These are phyloP conservation scores for Globisporangium uncinulatum DNA, from an alignment of 352 stramenopile species.

Conservation along the genomic window DNA sequence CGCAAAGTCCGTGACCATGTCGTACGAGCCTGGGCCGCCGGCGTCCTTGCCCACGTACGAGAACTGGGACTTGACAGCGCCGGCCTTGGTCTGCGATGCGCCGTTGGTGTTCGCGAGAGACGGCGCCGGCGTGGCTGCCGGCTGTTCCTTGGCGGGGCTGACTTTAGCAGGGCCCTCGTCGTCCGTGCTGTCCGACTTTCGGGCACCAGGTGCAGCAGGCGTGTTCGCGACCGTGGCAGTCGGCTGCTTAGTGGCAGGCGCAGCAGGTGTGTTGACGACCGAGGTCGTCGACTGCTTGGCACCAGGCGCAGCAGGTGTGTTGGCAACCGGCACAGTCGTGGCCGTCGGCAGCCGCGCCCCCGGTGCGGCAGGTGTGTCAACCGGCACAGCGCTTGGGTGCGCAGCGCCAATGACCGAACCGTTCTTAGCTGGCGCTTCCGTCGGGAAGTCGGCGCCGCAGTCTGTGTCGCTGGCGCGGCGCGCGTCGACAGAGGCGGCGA, in stretches of 20 bases:
- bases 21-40: conserved; percentile 49
- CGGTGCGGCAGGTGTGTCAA: not conserved
- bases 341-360: conserved; percentile 2
- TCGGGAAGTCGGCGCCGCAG: conserved; percentile 7
- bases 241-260: not conserved
- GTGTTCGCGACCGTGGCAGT: conserved; percentile 2
- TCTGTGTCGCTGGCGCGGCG: conserved; percentile 7
- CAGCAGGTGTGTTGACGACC: conserved; percentile 1
- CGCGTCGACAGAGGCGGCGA: conserved; percentile 6
- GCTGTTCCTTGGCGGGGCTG: conserved; percentile 8
- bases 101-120: conserved; percentile 3
- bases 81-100: conserved; percentile 23
- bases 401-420: not conserved
- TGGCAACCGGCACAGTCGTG: not conserved
- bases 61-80: conserved; percentile 34
- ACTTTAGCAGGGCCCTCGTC: conserved; percentile 3
- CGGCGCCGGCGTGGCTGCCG: conserved; percentile 7
- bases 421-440: conserved; percentile 1
- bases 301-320: not conserved
- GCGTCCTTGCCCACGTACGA: conserved; percentile 50
- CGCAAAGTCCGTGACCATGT: conserved; percentile 63
- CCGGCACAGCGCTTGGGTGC: not conserved
- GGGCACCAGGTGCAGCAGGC: conserved; percentile 1
- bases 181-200: not conserved
- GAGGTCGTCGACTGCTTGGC: not conserved